phyloP scores from a whole-genome alignment of 2,329 filamentous ascomycete species.

The Colletotrichum sp. region DNA sequence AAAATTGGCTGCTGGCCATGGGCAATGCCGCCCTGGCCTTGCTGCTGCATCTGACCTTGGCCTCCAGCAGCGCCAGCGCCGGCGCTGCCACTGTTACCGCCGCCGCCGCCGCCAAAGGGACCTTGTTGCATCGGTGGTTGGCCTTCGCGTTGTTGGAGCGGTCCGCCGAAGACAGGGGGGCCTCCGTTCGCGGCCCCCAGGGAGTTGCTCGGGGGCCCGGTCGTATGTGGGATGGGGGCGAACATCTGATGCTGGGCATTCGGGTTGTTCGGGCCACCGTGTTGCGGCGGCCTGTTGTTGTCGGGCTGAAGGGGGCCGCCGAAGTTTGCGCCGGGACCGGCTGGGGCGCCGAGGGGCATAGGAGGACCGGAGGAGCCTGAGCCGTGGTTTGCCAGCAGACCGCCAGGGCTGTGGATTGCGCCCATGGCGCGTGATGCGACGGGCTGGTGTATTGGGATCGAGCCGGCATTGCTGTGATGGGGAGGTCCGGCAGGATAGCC shows the following conservation, averaged over 20 bases:
- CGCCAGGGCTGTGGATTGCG: conserved; percentile 91
- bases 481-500: conserved; percentile 70
- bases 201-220: conserved; percentile 55
- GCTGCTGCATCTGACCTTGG: conserved; percentile 73
- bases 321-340: conserved; percentile 56
- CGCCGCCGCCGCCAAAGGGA: conserved; percentile 42
- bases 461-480: conserved; percentile 86
- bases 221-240: conserved; percentile 55
- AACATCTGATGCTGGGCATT: conserved; percentile 62
- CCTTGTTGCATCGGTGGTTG: conserved; percentile 64
- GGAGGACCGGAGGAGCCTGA: conserved; percentile 62
- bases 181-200: conserved; percentile 65
- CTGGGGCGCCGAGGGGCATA: conserved; percentile 57
- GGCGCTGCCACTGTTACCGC: conserved; percentile 34
- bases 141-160: conserved; percentile 64
- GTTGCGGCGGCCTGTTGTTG: conserved; percentile 54
- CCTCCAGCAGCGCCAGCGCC: conserved; percentile 50
- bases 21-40: conserved; percentile 16
- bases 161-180: conserved; percentile 72
- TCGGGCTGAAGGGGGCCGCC: conserved; percentile 61
- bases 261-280: conserved; percentile 53
- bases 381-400: conserved; percentile 78
- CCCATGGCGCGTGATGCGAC: conserved; percentile 82
- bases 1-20: conserved; percentile 71
- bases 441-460: conserved; percentile 92